These are phyloP conservation scores for Xylaria flabelliformis DNA, from an alignment of 495 filamentous ascomycete genomes.

Conservation along the genomic window DNA sequence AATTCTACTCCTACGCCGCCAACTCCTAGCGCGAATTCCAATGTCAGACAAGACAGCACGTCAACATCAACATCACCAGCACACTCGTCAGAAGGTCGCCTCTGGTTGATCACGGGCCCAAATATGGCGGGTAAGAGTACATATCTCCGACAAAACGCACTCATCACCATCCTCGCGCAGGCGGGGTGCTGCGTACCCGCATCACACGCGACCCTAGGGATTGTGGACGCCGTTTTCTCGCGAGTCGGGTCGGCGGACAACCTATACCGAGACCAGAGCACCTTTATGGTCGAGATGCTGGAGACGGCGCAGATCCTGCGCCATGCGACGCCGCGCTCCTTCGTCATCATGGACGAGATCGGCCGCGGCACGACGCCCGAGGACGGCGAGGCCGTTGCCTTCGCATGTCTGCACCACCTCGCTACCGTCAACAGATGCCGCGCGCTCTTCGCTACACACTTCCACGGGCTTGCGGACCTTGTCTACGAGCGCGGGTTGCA, in stretches of 20 bases:
- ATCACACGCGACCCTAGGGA: constrained; percentile 77
- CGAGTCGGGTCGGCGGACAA: constrained; percentile 93
- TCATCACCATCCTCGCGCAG: constrained; percentile 92
- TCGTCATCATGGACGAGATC: constrained; percentile 99
- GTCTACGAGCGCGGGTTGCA: constrained; percentile 41
- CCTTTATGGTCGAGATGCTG: constrained; percentile 92
- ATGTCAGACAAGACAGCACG: neutral
- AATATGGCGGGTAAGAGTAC: constrained; percentile 99
- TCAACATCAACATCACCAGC: neutral
- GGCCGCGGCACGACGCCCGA: constrained; percentile 91
- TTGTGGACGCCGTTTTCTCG: constrained; percentile 93
- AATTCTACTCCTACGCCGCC: neutral
- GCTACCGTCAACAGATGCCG: constrained; percentile 76
- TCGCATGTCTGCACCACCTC: constrained; percentile 84
- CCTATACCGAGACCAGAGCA: constrained; percentile 88
- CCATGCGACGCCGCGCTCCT: constrained; percentile 69
- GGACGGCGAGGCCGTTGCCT: constrained; percentile 89
- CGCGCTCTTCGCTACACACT: constrained; percentile 93
- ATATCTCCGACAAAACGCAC: constrained; percentile 90
- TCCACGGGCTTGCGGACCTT: constrained; percentile 85
- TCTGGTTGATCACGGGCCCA: constrained; percentile 95
- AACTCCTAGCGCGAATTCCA: neutral
- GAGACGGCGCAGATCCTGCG: constrained; percentile 75
- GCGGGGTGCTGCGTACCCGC: constrained; percentile 92
- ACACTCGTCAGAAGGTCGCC: constrained; percentile 59